Percentiles rank a stretch among this genome's conserved stretches.
Evolutionary conservation across 106 monocot genomes (phyloP).

Genomic region (Hemerocallis citrina): DNA sequence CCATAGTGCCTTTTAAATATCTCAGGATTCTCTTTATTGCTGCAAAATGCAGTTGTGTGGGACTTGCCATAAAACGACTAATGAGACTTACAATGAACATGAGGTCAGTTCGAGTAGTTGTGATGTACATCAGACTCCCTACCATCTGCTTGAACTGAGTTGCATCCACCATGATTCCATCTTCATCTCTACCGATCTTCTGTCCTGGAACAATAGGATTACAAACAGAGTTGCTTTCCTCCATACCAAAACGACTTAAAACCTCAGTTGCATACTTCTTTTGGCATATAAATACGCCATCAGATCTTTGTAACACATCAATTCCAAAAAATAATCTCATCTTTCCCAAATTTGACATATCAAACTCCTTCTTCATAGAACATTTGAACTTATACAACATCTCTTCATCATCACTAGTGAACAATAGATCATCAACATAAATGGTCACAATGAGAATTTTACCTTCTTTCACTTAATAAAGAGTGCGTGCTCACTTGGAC

Average conservation of each 20-base stretch:
- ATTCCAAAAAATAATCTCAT: not conserved
- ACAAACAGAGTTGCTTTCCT: slow-evolving; percentile 6
- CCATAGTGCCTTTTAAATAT: not conserved
- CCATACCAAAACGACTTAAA: slow-evolving; percentile 3
- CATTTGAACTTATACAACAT: slow-evolving; percentile 1
- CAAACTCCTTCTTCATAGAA: not conserved
- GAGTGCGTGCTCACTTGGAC: slow-evolving; percentile 5
- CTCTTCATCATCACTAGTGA: not conserved
- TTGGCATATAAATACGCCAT: slow-evolving; percentile 10
- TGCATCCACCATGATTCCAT: too few relatives aligned
- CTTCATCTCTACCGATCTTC: slow-evolving; percentile 4
- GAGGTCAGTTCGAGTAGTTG: too few relatives aligned
- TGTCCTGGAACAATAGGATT: not conserved
- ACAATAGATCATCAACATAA: slow-evolving; percentile 11
- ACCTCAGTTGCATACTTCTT: slow-evolving; percentile 5
- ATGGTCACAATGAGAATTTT: not conserved
- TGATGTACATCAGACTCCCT: too few relatives aligned
- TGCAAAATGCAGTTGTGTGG: too few relatives aligned
- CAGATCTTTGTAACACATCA: not conserved
- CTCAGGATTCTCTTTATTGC: not conserved
- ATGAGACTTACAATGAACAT: too few relatives aligned
- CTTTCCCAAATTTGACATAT: not conserved
- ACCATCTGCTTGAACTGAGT: slow-evolving; percentile 27
- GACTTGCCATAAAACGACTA: too few relatives aligned
- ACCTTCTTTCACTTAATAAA: slow-evolving; percentile 1